Evolutionary conservation across 768 basidiomycete genomes (phyloP).

Genomic region (Nidula microcarpa): DNA sequence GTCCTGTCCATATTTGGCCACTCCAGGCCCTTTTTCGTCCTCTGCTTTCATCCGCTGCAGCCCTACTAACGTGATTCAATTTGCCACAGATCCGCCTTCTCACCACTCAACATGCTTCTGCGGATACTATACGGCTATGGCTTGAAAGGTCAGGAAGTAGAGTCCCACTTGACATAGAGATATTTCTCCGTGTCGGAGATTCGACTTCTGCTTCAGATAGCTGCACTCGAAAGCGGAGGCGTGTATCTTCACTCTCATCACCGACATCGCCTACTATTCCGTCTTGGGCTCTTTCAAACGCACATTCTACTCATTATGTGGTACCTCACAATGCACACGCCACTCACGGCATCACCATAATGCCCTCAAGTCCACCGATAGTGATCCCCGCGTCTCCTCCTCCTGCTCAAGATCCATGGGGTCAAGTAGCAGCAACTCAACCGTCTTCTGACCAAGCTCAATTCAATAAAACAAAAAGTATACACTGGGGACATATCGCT

Average conservation of each 20-base stretch:
- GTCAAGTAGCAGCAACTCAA: too few relatives aligned
- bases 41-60: slow-evolving; percentile 1
- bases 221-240: slow-evolving; percentile 20
- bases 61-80: neutral
- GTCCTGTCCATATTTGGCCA: too few relatives aligned
- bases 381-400: too few relatives aligned
- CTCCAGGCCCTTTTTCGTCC: neutral
- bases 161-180: slow-evolving; percentile 77
- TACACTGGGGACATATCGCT: slow-evolving; percentile 79
- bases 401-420: too few relatives aligned
- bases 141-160: slow-evolving; percentile 71
- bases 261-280: too few relatives aligned
- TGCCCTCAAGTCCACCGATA: too few relatives aligned
- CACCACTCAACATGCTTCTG: slow-evolving; percentile 65
- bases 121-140: slow-evolving; percentile 81
- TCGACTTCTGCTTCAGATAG: slow-evolving; percentile 11
- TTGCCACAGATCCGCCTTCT: slow-evolving; percentile 63
- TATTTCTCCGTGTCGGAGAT: slow-evolving; percentile 58
- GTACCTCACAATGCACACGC: too few relatives aligned
- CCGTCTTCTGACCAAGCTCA: too few relatives aligned
- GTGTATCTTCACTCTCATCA: neutral
- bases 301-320: too few relatives aligned
- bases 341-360: too few relatives aligned
- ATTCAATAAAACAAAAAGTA: slow-evolving; percentile 15
- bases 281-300: too few relatives aligned